A percentile compares a stretch with the other conserved stretches of the same genome.
phyloP scores from a whole-genome alignment of 352 stramenopile species.

The Phytopythium chamaehyphon region DNA sequence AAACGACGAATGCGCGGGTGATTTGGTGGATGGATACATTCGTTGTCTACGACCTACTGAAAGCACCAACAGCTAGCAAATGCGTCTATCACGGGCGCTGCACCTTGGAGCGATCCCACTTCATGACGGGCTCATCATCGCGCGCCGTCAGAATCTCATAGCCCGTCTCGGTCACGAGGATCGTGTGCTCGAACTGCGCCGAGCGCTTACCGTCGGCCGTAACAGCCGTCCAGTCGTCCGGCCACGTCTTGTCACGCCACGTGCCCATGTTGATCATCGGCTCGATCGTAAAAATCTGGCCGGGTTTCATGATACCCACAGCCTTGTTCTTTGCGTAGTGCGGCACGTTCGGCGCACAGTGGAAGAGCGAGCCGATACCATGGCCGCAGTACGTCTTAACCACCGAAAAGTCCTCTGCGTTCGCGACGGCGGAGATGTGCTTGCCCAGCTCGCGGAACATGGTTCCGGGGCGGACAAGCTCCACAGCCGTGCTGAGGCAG shows the following conservation, averaged over 20 bases:
- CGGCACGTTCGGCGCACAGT: constrained; percentile 95
- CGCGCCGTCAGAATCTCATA: constrained; percentile 94
- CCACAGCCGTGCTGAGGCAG: constrained; percentile 79
- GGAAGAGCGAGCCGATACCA: constrained; percentile 96
- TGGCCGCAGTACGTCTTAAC: constrained; percentile 97
- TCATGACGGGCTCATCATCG: constrained; percentile 71
- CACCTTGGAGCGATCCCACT: constrained; percentile 68
- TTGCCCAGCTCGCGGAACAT: constrained; percentile 94
- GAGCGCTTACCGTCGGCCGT: constrained; percentile 93
- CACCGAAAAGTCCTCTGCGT: constrained; percentile 82
- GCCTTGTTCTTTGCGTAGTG: constrained; percentile 98
- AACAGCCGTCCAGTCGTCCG: constrained; percentile 96
- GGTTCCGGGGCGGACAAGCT: constrained; percentile 90
- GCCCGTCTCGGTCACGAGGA: constrained; percentile 94
- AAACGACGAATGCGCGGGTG: neutral
- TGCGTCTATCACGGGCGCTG: constrained; percentile 31
- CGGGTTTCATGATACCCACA: constrained; percentile 93
- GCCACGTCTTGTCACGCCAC: constrained; percentile 89
- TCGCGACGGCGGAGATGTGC: constrained; percentile 86
- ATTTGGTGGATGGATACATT: neutral
- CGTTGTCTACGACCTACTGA: neutral
- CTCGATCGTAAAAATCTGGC: constrained; percentile 98
- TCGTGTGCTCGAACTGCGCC: constrained; percentile 96
- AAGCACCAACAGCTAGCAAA: neutral
- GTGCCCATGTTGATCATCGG: constrained; percentile 97